Base-by-base conservation (phyloP, 768 basidiomycete genomes). In the Suillus hirtellus region DNA sequence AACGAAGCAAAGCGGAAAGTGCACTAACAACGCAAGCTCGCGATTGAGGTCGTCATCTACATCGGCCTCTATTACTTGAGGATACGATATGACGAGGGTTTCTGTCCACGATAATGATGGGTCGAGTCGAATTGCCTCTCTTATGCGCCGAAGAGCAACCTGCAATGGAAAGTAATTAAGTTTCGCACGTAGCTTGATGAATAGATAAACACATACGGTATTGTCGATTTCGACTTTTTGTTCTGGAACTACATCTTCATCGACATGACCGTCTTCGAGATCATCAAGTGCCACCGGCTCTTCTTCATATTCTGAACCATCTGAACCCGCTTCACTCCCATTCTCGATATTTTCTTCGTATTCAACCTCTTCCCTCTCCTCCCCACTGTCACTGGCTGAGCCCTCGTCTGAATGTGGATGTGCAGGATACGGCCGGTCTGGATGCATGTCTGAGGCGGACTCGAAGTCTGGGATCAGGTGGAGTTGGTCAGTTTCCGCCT, bases 11-110 rank as follows among this genome's bases (percentile, higher is more conserved):
- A 62, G 62, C 37, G 34, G 63, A 24, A 60, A 14, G 47, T 37
- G 17, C 3, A 42, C 60, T 53, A 44, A 99, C 95, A 99, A 98
- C 19, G 94, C 92, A 49, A 98, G 85, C 77, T 99, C 97, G 63
- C 97, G 91, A 68, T 93, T 90, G 31, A 99, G 82, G 75, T 99
- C 96, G 74, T 95, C 91, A 60, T 91, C 76, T 31, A 94, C 88
- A 67, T 94, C 90, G 38, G 88, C 89, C 4, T 88, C 83, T 62
- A 93, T 88, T 21, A 82, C 81, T 63, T 90, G 78, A 6, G 93
- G 90, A 75, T 88, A 95, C 34, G 87, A 79, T 5, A 95, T 71
- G 0, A 82, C 79, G 1, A 95, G 81, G 0, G 92, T 93, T 72
- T 96, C 93, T 59, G 92, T 92, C 93, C 93, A 95, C 19, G 90